Evolutionary conservation across 2,329 filamentous ascomycete species (phyloP), one percentile per base, ranked within the genome.

Genomic region (Colletotrichum gloeosporioides): DNA sequence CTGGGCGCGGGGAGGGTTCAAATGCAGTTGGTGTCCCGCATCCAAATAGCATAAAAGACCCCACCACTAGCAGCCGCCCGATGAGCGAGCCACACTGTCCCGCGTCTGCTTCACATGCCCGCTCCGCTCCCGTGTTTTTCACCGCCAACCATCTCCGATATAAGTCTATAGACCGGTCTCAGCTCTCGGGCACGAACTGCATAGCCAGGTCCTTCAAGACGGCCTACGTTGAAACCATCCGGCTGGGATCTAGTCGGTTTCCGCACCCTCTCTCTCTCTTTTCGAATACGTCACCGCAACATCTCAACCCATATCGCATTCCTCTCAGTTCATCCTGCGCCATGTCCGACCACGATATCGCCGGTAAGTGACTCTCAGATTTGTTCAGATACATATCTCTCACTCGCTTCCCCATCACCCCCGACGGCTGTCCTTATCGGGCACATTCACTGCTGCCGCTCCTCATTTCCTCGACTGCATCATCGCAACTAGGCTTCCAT

Each of bases 281-380:
- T 49, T 49, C 44, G 44, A 22, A 22, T 49, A 49, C 44, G 44
- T 49, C n/a, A 49, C 44, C n/a, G n/a, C 44, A 49, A 36, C 62
- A 64, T 22, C n/a, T 44, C 59, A 15, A 34, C 8, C n/a, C 59
- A 15, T 16, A 18, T n/a, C 25, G 8, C 62, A 64, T 44, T 39
- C 10, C 16, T 57, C 36, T 18, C 32, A 9, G 36, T 12, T 57
- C 69, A 70, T 36, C 22, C 13, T 63, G 25, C 25, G 62, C 34
- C 77, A 93, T 93, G 92, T 93, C 92, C 73, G 92, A 93, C 81
- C 90, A 92, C 83, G 92, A 93, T 83, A 92, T 93, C 86, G 89
- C 88, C 85, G 89, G 92, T 92, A 82, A 85, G 91, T 86, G 34
- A 7, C n/a, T n/a, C 39, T n/a, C n/a, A 25, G 65, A 49, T 53